Evolutionary conservation across 1,139 yeast genomes (phyloP).

Genomic region (Geotrichum klebahnii): DNA sequence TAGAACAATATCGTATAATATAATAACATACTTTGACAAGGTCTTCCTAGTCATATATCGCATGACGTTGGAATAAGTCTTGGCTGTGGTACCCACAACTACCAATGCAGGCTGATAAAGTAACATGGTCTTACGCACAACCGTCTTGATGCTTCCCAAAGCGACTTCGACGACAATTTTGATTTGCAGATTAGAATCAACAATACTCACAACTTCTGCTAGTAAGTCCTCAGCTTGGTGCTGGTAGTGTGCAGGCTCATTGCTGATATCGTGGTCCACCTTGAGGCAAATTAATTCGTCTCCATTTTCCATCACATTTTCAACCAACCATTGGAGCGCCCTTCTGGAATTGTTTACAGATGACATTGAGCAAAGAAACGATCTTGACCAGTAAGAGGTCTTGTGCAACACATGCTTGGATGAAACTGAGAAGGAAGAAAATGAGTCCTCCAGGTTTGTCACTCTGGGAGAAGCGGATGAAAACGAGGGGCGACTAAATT

Average conservation of each 20-base stretch:
- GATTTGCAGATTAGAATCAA: slow-evolving; percentile 25
- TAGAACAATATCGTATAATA: too few relatives aligned
- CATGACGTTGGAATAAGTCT: slow-evolving; percentile 26
- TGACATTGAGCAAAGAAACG: slow-evolving; percentile 25
- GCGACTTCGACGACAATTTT: slow-evolving; percentile 32
- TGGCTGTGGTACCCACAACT: slow-evolving; percentile 30
- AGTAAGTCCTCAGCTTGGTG: slow-evolving; percentile 28
- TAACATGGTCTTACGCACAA: slow-evolving; percentile 30
- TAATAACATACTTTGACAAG: slow-evolving; percentile 20
- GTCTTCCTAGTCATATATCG: slow-evolving; percentile 26
- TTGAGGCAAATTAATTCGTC: slow-evolving; percentile 33
- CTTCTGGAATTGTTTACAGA: slow-evolving; percentile 21
- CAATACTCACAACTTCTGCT: slow-evolving; percentile 23
- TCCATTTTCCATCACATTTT: slow-evolving; percentile 30
- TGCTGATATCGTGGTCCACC: slow-evolving; percentile 20
- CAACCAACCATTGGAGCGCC: slow-evolving; percentile 30
- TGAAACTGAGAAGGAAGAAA: slow-evolving; percentile 29
- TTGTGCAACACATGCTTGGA: slow-evolving; percentile 28
- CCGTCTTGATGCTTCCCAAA: slow-evolving; percentile 30
- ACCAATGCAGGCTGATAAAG: slow-evolving; percentile 34
- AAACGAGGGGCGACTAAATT: slow-evolving; percentile 12
- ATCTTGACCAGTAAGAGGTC: slow-evolving; percentile 28
- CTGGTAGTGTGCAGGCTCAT: slow-evolving; percentile 23
- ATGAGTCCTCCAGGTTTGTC: slow-evolving; percentile 6
- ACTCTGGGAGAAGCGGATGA: slow-evolving; percentile 9